Base-by-base conservation (phyloP, 2,329 filamentous ascomycete genomes). In the Xylaria sp. region DNA sequence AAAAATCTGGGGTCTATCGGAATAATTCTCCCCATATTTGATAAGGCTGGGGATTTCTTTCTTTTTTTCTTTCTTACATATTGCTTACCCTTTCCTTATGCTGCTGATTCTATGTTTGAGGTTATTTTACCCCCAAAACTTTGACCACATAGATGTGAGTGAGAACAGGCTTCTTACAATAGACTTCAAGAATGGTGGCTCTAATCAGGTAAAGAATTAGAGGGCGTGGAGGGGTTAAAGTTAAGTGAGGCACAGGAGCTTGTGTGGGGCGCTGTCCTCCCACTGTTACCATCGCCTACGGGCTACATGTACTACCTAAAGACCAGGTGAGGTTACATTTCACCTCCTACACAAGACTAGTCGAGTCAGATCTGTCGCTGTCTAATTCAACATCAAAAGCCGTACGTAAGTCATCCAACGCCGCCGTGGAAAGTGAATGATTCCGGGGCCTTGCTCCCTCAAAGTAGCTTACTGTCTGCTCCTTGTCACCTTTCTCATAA, bases 391-490 rank as follows among this genome's bases (percentile, higher is more conserved):
- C 6, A 5, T 9, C 28, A 31, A 19, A 47, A 4, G 3, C 2
- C 31, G n/a, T 38, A 15, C 8, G 9, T 9, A 25, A 25, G n/a
- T 25, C 15, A 28, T 45, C 28, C 8, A 19, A n/a, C 5, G 17
- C 19, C 2, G 15, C 8, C 19, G 33, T 9, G 7, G 28, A 38
- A 38, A 40, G 19, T 58, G 57, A 45, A 66, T 66, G 61, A 45
- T 61, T 43, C 7, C 8, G 28, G 9, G 33, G 23, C 47, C 23
- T 46, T 19, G 14, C 46, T 25, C 31, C 37, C 15, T 28, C 11
- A 17, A 52, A 40, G 15, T 14, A 31, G 38, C 35, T 25, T 35
- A 25, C 31, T 51, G 28, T 42, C 23, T 38, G 15, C 25, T 62
- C 25, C 21, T 67, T n/a, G 40, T 53, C 38, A 21, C 31, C 33